These are phyloP conservation scores for Aspergillus sp. DNA, from an alignment of 2,329 filamentous ascomycete genomes.

Conservation along the genomic window DNA sequence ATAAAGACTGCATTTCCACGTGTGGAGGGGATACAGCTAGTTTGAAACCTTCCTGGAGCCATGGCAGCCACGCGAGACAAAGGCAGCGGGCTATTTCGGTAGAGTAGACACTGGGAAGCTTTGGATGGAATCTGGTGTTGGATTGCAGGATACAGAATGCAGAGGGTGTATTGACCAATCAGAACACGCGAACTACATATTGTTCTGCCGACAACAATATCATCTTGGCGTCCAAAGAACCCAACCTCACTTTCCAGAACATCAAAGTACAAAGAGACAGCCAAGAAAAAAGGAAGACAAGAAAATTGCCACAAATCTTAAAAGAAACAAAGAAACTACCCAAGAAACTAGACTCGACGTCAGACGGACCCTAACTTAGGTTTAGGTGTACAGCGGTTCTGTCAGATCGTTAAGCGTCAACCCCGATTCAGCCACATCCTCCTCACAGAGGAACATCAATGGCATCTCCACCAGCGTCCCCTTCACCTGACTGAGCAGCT, in stretches of 20 bases:
- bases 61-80: background rate
- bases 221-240: background rate
- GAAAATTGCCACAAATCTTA: background rate
- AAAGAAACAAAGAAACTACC: slow-evolving; percentile 2
- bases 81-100: background rate
- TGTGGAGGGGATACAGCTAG: background rate
- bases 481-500: slow-evolving; percentile 64
- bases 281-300: background rate
- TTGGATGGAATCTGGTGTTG: no score
- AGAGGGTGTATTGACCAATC: background rate
- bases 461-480: slow-evolving; percentile 88
- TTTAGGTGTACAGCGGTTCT: slow-evolving; percentile 68
- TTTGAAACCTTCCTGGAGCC: background rate
- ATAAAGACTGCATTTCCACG: background rate
- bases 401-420: slow-evolving; percentile 71
- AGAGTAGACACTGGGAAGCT: background rate
- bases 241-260: background rate
- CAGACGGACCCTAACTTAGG: background rate
- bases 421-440: slow-evolving; percentile 83
- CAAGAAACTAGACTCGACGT: background rate
- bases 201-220: slow-evolving; percentile 20
- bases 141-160: background rate
- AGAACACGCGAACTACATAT: slow-evolving; percentile 4
- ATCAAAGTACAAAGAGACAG: background rate
- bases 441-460: slow-evolving; percentile 77